These are phyloP conservation scores for Sporothrix dimorphospora DNA, from an alignment of 2,329 filamentous ascomycete species.

Conservation along the genomic window DNA sequence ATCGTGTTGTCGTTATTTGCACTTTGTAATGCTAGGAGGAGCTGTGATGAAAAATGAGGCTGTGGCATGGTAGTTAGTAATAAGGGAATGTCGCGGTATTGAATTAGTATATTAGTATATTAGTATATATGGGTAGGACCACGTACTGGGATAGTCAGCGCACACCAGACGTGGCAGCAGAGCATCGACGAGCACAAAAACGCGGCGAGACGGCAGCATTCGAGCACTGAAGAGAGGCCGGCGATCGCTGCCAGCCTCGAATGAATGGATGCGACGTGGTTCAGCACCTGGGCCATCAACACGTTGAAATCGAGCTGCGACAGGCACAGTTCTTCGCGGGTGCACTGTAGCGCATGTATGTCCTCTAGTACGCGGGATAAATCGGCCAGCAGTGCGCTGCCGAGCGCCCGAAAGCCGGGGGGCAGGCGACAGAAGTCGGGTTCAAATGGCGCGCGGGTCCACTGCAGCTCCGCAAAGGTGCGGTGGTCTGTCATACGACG, in stretches of 20 bases:
- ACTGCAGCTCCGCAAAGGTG: neutral
- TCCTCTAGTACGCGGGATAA: neutral
- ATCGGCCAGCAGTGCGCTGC: too few relatives aligned
- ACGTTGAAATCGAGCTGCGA: neutral
- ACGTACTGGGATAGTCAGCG: neutral
- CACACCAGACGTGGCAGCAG: conserved; percentile 7
- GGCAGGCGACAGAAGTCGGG: conserved; percentile 1
- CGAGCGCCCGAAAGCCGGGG: neutral
- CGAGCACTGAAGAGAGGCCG: neutral
- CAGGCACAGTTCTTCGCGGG: neutral
- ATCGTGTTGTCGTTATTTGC: neutral
- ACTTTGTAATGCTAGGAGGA: neutral
- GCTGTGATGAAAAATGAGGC: neutral
- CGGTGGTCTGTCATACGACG: neutral
- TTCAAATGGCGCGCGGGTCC: neutral
- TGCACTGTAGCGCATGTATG: neutral
- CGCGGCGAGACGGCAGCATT: conserved; percentile 3
- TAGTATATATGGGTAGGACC: neutral
- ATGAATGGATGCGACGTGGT: neutral
- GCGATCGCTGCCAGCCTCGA: conserved; percentile 1
- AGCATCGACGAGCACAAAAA: conserved; percentile 6
- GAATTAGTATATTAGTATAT: too few relatives aligned
- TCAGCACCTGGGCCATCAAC: neutral
- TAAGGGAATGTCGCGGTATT: neutral
- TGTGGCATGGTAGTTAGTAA: neutral